phyloP scores from a whole-genome alignment of 441 rosid species.

The Eruca vesicaria region DNA sequence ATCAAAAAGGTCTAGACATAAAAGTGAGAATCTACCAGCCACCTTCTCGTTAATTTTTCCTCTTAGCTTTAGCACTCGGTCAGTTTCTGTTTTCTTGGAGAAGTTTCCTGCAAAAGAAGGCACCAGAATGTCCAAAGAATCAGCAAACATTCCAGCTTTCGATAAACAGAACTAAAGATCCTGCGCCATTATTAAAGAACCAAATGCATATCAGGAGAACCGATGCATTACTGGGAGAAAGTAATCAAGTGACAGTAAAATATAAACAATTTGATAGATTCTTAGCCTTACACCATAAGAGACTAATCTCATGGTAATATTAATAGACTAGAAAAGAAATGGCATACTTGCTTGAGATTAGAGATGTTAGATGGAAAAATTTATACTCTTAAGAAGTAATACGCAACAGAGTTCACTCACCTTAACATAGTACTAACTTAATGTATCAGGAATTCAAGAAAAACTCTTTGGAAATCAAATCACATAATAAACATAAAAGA shows the following conservation, averaged over 20 bases:
- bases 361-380: not conserved
- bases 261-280: not conserved
- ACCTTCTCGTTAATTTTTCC: conserved; percentile 65
- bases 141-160: conserved; percentile 12
- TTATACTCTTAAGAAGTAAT: not conserved
- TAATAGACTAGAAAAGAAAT: not conserved
- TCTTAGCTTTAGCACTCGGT: conserved; percentile 31
- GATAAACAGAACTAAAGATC: not conserved
- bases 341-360: not conserved
- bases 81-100: conserved; percentile 39
- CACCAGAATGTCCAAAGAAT: conserved; percentile 7
- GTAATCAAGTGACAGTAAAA: conserved; percentile 11
- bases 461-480: not conserved
- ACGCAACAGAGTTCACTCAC: not conserved
- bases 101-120: conserved; percentile 35
- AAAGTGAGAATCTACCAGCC: conserved; percentile 73
- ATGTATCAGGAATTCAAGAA: not conserved
- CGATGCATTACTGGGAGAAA: not conserved
- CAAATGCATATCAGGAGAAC: not conserved
- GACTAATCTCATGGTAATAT: not conserved
- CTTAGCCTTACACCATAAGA: not conserved
- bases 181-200: not conserved
- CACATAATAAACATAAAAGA: not conserved
- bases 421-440: not conserved
- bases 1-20: conserved; percentile 33